Percentiles rank a stretch among this genome's conserved stretches.
phyloP scores from a whole-genome alignment of 2,329 filamentous ascomycete genomes.

The Penicillium rolfsii region DNA sequence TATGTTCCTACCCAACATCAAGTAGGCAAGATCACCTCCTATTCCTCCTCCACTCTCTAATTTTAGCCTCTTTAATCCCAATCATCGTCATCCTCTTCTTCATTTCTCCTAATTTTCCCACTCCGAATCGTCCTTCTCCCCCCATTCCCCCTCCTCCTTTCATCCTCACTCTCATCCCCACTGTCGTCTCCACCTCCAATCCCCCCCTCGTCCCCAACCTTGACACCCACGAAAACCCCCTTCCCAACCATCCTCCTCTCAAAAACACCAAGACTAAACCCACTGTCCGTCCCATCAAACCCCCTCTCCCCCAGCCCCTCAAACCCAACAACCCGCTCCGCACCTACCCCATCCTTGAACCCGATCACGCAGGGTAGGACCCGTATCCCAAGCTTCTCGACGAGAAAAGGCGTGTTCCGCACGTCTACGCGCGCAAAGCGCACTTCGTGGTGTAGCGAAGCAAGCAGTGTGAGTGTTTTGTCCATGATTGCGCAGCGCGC shows the following conservation, averaged over 20 bases:
- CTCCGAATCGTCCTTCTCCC: slow-evolving; percentile 36
- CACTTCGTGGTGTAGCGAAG: slow-evolving; percentile 45
- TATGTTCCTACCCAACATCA: not conserved
- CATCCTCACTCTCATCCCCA: slow-evolving; percentile 21
- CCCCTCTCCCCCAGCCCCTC: slow-evolving; percentile 49
- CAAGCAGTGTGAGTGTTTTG: slow-evolving; percentile 55
- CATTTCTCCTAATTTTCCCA: slow-evolving; percentile 35
- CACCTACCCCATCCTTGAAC: slow-evolving; percentile 51
- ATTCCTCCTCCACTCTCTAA: not conserved
- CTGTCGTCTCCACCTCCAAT: slow-evolving; percentile 32
- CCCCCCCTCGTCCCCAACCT: slow-evolving; percentile 31
- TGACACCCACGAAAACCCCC: slow-evolving; percentile 43
- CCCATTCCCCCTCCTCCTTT: slow-evolving; percentile 11
- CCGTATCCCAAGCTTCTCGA: slow-evolving; percentile 51
- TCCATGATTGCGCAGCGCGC: slow-evolving; percentile 66
- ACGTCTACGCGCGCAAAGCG: slow-evolving; percentile 53
- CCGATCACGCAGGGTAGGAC: slow-evolving; percentile 55
- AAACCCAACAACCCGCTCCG: slow-evolving; percentile 53
- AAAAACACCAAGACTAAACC: slow-evolving; percentile 46
- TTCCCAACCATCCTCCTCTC: slow-evolving; percentile 48
- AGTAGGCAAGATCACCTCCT: not conserved
- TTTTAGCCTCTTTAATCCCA: slow-evolving; percentile 47
- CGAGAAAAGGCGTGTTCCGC: slow-evolving; percentile 51
- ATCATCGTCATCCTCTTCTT: slow-evolving; percentile 47
- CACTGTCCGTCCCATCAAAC: slow-evolving; percentile 42